Percentiles rank a stretch among this genome's conserved stretches.
phyloP scores from a whole-genome alignment of 495 filamentous ascomycete species.

The Filosporella fistucella region DNA sequence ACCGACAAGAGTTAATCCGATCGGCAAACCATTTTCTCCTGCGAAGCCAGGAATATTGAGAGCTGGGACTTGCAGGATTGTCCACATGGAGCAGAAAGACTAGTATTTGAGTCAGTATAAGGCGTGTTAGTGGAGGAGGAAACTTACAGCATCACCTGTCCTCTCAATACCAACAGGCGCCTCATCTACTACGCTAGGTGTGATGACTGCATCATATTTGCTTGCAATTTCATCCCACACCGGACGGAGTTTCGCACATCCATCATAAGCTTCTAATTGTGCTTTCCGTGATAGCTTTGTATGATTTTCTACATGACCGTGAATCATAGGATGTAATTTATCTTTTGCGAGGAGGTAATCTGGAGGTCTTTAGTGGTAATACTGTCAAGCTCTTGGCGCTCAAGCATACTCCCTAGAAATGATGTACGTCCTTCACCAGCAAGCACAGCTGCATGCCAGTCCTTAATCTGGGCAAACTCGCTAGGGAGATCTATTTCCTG shows the following conservation, averaged over 20 bases:
- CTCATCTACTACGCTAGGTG: slow-evolving; percentile 43
- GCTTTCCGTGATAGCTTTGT: slow-evolving; percentile 30
- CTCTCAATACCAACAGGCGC: slow-evolving; percentile 38
- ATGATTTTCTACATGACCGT: slow-evolving; percentile 39
- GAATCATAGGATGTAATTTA: slow-evolving; percentile 30
- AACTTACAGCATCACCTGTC: slow-evolving; percentile 40
- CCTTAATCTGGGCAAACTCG: slow-evolving; percentile 36
- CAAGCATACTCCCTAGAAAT: slow-evolving; percentile 31
- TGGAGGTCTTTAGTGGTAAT: slow-evolving; percentile 4
- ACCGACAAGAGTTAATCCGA: slow-evolving; percentile 42
- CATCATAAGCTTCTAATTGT: slow-evolving; percentile 39
- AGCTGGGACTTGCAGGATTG: slow-evolving; percentile 42
- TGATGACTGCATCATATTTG: slow-evolving; percentile 43
- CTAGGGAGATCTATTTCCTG: slow-evolving; percentile 41
- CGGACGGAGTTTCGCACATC: slow-evolving; percentile 38
- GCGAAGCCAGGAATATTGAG: slow-evolving; percentile 46
- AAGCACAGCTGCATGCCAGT: slow-evolving; percentile 37
- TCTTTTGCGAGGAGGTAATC: slow-evolving; percentile 39
- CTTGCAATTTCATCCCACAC: slow-evolving; percentile 39
- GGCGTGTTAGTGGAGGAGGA: slow-evolving; percentile 8
- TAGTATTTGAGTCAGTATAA: background rate
- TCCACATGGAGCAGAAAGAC: slow-evolving; percentile 18
- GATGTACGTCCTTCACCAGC: slow-evolving; percentile 35
- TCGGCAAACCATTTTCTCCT: slow-evolving; percentile 41
- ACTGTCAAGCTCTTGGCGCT: background rate